A percentile compares a stretch with the other conserved stretches of the same genome.
These are phyloP conservation scores for Orychophragmus violaceus DNA, from an alignment of 345 rosid genomes.

Conservation along the genomic window DNA sequence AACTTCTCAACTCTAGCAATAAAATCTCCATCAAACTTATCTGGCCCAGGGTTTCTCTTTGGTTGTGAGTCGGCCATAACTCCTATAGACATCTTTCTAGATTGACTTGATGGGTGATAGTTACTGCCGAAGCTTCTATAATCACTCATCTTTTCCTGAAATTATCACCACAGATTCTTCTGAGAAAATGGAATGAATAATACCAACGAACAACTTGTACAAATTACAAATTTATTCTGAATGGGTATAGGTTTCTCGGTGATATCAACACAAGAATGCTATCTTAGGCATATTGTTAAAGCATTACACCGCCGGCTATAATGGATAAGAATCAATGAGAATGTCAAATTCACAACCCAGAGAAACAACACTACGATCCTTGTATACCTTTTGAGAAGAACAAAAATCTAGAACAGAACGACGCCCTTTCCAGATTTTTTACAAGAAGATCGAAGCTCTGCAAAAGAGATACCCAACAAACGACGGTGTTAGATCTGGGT, in stretches of 20 bases:
- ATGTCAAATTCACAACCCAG: background rate
- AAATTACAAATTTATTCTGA: background rate
- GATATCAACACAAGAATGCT: background rate
- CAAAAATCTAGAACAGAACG: background rate
- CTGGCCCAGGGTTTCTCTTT: conserved; percentile 35
- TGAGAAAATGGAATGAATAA: background rate
- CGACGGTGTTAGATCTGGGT: background rate
- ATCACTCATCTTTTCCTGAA: conserved; percentile 54
- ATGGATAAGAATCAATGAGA: background rate
- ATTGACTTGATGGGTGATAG: conserved; percentile 55
- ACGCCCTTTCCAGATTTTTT: background rate
- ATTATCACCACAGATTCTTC: background rate
- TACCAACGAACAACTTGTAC: background rate
- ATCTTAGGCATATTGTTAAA: background rate
- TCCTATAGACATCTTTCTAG: conserved; percentile 84
- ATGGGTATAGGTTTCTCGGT: background rate
- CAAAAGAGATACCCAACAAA: background rate
- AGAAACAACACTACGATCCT: background rate
- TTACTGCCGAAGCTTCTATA: conserved; percentile 54
- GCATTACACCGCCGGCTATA: background rate
- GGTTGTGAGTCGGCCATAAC: conserved; percentile 45
- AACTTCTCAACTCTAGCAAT: conserved; percentile 30
- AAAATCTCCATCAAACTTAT: conserved; percentile 28
- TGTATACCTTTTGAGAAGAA: background rate
- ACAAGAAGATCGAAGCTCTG: background rate